Evolutionary conservation across 1,284 basidiomycete species (phyloP), one percentile per base, ranked within the genome.

Genomic region (Ustilago curta): DNA sequence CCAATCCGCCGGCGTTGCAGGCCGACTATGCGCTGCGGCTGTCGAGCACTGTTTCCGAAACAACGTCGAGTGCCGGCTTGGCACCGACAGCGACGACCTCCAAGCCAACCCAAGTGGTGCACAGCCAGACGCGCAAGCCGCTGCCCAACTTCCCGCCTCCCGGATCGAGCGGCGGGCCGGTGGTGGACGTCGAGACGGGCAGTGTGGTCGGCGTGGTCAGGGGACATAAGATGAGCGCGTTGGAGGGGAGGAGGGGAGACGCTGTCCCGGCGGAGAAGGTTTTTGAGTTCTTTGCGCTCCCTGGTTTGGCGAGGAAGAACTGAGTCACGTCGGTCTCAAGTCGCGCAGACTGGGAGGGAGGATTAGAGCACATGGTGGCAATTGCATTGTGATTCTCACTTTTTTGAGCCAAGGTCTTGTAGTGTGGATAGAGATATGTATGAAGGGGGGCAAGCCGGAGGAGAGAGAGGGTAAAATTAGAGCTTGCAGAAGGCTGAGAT

Each of bases 141-240:
- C 54, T 79, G 23, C 70, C 84, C 25, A 71, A 76, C 25, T 84
- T 89, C 7, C 91, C 91, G 9, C 89, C 89, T 0, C 87, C 88
- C 1, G 91, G 91, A 11, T 91, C 90, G 21, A 91, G 90, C 51
- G 91, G 91, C 8, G 91, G 91, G 0, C 91, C 91, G 0, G 89
- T 92, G 58, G 87, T 92, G 3, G 90, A 91, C 63, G 87, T 88
- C 58, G 87, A 89, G 74, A 88, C 86, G 39, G 91, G 91, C 2
- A 88, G 90, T 1, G 91, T 92, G 1, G 87, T 92, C 2, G 91
- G 91, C 0, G 86, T 92, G n/a, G 88, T 91, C 66, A 85, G 91
- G 5, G 91, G 91, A 4, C 88, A 88, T 40, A 87, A 88, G 79
- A 89, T 90, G 87, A 79, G 79, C 48, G 47, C 75, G 37, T 84